Evolutionary conservation across 148 eudicot species (phyloP).

Genomic region (Amaranthus palmeri): DNA sequence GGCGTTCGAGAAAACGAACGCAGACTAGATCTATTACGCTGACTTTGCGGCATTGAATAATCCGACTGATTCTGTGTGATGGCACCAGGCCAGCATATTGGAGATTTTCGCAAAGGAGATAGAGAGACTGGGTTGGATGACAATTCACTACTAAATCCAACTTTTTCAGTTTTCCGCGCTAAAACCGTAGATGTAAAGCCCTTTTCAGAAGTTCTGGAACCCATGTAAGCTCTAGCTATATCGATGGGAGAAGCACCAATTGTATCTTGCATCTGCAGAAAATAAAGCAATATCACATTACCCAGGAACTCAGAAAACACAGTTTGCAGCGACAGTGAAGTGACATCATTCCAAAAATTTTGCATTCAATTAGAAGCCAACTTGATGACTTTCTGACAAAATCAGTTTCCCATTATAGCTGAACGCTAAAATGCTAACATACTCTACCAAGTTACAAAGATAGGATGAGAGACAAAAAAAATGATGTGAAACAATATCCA

Average conservation of each 20-base stretch:
- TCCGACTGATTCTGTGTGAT: constrained; percentile 52
- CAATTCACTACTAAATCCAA: constrained; percentile 30
- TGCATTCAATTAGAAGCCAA: constrained; percentile 28
- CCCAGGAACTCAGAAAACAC: neutral
- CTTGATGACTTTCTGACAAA: constrained; percentile 26
- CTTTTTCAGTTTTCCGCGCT: constrained; percentile 30
- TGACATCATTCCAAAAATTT: constrained; percentile 23
- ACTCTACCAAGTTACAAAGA: constrained; percentile 23
- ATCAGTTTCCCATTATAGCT: constrained; percentile 21
- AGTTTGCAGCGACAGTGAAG: constrained; percentile 13
- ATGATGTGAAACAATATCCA: constrained; percentile 1
- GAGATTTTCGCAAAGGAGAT: constrained; percentile 51
- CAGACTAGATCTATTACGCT: constrained; percentile 47
- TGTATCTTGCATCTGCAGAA: constrained; percentile 48
- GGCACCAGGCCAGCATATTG: constrained; percentile 88
- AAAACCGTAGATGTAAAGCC: constrained; percentile 34
- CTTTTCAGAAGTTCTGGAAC: constrained; percentile 50
- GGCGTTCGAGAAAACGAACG: constrained; percentile 62
- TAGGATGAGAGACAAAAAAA: neutral
- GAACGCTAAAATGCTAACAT: constrained; percentile 25
- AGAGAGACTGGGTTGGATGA: constrained; percentile 36
- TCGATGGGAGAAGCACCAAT: constrained; percentile 82
- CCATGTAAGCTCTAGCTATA: constrained; percentile 91
- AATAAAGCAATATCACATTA: neutral
- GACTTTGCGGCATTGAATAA: constrained; percentile 57